Percentiles rank a stretch among this genome's conserved stretches.
Conservation (phyloP, 139 green algal species). For the Micractinium conductrix region DNA sequence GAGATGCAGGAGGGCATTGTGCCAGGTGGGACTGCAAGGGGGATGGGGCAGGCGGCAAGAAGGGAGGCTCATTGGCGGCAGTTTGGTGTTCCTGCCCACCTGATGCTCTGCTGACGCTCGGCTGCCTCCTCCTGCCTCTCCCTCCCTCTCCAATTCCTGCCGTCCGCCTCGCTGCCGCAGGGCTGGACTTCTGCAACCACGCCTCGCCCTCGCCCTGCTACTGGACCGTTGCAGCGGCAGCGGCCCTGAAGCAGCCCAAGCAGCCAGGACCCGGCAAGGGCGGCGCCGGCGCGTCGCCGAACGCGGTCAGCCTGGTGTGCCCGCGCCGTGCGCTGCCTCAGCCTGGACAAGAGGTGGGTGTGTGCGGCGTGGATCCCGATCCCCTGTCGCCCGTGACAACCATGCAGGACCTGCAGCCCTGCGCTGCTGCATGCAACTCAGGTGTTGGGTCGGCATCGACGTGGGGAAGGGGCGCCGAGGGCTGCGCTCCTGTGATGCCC, state of each 20-base stretch:
- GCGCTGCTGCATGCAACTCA: too few relatives aligned
- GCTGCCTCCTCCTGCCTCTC: not conserved
- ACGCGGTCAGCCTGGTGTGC: constrained; percentile 44
- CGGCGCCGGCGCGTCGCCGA: not conserved
- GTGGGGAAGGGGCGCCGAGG: too few relatives aligned
- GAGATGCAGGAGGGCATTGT: constrained; percentile 64
- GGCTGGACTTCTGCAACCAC: constrained; percentile 92
- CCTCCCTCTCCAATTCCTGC: too few relatives aligned
- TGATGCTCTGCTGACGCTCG: not conserved
- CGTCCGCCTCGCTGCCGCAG: constrained; percentile 27
- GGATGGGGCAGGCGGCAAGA: too few relatives aligned
- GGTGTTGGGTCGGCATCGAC: too few relatives aligned
- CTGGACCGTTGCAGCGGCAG: constrained; percentile 51
- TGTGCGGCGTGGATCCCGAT: too few relatives aligned
- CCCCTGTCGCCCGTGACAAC: too few relatives aligned
- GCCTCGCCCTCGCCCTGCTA: constrained; percentile 43
- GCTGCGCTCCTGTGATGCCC: too few relatives aligned
- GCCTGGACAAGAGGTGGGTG: constrained; percentile 62
- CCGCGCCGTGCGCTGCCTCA: not conserved
- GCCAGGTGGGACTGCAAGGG: constrained; percentile 56
- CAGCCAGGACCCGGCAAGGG: not conserved
- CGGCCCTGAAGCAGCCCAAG: not conserved
- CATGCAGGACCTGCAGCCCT: too few relatives aligned
- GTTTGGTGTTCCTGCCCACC: too few relatives aligned
- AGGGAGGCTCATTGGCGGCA: too few relatives aligned